Evolutionary conservation across 1,284 basidiomycete species (phyloP).

Genomic region (Tylopilus sp.): DNA sequence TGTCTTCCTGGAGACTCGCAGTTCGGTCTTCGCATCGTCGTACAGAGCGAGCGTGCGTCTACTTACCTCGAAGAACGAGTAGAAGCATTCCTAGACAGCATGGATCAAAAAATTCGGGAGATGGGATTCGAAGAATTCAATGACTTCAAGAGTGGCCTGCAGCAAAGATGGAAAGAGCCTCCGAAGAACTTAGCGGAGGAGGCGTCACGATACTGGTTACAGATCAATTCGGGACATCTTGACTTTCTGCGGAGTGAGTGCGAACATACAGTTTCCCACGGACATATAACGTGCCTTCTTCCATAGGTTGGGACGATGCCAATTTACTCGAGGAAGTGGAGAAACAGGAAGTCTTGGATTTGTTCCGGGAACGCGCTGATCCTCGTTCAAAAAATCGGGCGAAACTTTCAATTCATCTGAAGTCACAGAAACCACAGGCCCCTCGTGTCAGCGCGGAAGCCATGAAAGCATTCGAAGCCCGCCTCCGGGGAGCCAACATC

Average conservation of each 20-base stretch:
- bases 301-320: slow-evolving; percentile 26
- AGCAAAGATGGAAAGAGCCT: slow-evolving; percentile 67
- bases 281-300: background rate
- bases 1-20: slow-evolving; percentile 58
- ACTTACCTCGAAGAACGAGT: slow-evolving; percentile 87
- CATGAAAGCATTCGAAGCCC: slow-evolving; percentile 58
- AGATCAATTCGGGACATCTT: slow-evolving; percentile 68
- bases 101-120: slow-evolving; percentile 56
- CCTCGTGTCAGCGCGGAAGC: slow-evolving; percentile 66
- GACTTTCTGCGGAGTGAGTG: slow-evolving; percentile 63
- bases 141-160: slow-evolving; percentile 60
- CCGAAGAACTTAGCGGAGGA: slow-evolving; percentile 71
- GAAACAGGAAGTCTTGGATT: slow-evolving; percentile 73
- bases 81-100: slow-evolving; percentile 78
- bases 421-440: slow-evolving; percentile 60
- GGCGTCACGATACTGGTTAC: slow-evolving; percentile 59
- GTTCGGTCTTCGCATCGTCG: slow-evolving; percentile 80
- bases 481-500: slow-evolving; percentile 52
- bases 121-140: slow-evolving; percentile 64
- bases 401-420: slow-evolving; percentile 81
- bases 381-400: slow-evolving; percentile 65
- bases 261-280: background rate
- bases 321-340: slow-evolving; percentile 42
- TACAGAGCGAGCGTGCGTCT: slow-evolving; percentile 88
- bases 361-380: slow-evolving; percentile 74